phyloP scores from a whole-genome alignment of 345 rosid genomes.

The Moricandia arvensis region DNA sequence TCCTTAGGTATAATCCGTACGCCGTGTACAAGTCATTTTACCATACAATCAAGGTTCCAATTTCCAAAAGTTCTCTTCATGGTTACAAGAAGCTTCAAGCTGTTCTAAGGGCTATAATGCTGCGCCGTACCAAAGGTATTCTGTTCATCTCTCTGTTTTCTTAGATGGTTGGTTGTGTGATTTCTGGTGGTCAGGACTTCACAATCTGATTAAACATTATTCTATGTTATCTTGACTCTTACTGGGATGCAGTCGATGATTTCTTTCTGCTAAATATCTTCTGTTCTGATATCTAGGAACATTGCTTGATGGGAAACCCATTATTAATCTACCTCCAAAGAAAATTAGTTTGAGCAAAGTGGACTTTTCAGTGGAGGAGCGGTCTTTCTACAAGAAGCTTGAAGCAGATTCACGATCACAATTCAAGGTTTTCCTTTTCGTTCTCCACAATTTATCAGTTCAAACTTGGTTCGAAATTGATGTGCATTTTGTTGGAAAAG shows the following conservation, averaged over 20 bases:
- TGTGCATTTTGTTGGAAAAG: slow-evolving; percentile 14
- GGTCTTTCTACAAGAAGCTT: slow-evolving; percentile 77
- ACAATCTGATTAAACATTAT: slow-evolving; percentile 31
- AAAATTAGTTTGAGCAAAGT: slow-evolving; percentile 56
- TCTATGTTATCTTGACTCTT: slow-evolving; percentile 19
- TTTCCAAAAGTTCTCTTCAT: slow-evolving; percentile 59
- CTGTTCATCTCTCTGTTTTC: slow-evolving; percentile 13
- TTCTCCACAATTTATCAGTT: neutral
- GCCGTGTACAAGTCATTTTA: slow-evolving; percentile 63
- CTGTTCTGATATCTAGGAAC: slow-evolving; percentile 58
- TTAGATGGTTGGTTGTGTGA: slow-evolving; percentile 25
- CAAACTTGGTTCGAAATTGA: slow-evolving; percentile 6
- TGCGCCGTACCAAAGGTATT: slow-evolving; percentile 96
- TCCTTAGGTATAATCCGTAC: slow-evolving; percentile 89
- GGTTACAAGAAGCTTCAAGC: slow-evolving; percentile 98
- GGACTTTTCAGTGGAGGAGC: slow-evolving; percentile 78
- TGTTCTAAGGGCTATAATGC: slow-evolving; percentile 83
- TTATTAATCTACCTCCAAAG: slow-evolving; percentile 82
- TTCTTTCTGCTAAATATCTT: slow-evolving; percentile 24
- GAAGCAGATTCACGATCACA: slow-evolving; percentile 80
- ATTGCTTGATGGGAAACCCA: slow-evolving; percentile 80
- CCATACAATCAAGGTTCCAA: slow-evolving; percentile 61
- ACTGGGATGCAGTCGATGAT: slow-evolving; percentile 10
- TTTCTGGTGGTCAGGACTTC: slow-evolving; percentile 12
- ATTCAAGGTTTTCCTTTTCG: slow-evolving; percentile 62